Percentiles rank a stretch among this genome's conserved stretches.
Conservation (phyloP, 306 rosid genomes). For the Dalbergia cultrata region DNA sequence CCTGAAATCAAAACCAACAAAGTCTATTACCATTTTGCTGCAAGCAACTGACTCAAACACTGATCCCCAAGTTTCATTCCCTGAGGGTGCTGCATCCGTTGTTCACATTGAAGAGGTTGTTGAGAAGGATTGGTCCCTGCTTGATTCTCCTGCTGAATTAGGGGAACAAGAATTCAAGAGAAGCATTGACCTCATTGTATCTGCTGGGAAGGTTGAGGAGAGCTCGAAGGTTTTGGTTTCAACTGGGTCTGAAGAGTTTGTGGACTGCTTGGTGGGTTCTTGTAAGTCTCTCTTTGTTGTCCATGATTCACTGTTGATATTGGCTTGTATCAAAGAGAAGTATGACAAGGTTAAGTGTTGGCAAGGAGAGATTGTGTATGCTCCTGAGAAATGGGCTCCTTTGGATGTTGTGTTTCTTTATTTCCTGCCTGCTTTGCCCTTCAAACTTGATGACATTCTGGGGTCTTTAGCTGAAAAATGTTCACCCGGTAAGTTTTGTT, state of each 20-base stretch:
- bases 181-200: conserved; percentile 60
- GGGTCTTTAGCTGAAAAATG: conserved; percentile 65
- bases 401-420: conserved; percentile 84
- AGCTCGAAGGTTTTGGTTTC: conserved; percentile 78
- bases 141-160: conserved; percentile 56
- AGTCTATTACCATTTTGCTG: conserved; percentile 6
- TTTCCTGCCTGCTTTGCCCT: conserved; percentile 83
- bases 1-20: conserved; percentile 32
- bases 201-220: conserved; percentile 70
- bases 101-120: conserved; percentile 64
- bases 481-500: conserved; percentile 61
- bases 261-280: conserved; percentile 64
- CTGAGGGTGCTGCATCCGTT: conserved; percentile 64
- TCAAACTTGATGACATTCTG: conserved; percentile 62
- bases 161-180: conserved; percentile 34
- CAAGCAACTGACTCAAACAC: conserved; percentile 44
- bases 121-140: conserved; percentile 88
- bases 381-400: conserved; percentile 80
- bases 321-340: conserved; percentile 78
- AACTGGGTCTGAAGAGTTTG: conserved; percentile 77
- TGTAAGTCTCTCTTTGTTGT: conserved; percentile 61
- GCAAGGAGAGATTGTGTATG: conserved; percentile 87
- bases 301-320: conserved; percentile 77
- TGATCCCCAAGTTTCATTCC: conserved; percentile 56
- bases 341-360: conserved; percentile 85